phyloP scores from a whole-genome alignment of 169 alveolate genomes.

The Plasmodium berghei region DNA sequence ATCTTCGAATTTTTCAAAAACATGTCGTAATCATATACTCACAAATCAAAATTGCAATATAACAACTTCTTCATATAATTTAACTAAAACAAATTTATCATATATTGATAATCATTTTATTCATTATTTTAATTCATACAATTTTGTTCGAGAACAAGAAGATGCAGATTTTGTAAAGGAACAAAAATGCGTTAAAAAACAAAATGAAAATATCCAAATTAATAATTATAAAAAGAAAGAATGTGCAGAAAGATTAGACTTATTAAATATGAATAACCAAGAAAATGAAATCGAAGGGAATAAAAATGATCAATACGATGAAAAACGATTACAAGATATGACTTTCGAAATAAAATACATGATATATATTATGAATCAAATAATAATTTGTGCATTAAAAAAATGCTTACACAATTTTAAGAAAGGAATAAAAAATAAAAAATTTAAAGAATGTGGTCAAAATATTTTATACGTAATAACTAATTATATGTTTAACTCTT shows the following conservation, averaged over 20 bases:
- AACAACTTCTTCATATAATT: background rate
- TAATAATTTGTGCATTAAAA: constrained; percentile 3
- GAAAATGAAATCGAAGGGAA: background rate
- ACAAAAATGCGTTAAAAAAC: background rate
- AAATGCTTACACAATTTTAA: constrained; percentile 29
- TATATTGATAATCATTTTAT: constrained; percentile 16
- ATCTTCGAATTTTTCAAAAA: constrained; percentile 1
- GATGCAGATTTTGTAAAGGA: background rate
- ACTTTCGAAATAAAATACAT: constrained; percentile 11
- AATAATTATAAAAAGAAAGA: background rate
- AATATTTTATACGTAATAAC: constrained; percentile 10
- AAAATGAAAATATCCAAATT: background rate
- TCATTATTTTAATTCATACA: constrained; percentile 57
- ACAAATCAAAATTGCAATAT: too few species aligned
- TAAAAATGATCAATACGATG: background rate
- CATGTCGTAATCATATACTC: background rate
- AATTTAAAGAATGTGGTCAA: background rate
- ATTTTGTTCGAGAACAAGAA: constrained; percentile 14
- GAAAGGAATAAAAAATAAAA: constrained; percentile 1
- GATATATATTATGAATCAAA: constrained; percentile 17
- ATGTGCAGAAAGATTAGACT: background rate
- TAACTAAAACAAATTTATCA: background rate
- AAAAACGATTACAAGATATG: background rate
- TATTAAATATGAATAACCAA: too few species aligned
- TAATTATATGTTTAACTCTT: constrained; percentile 55